Evolutionary conservation across 768 basidiomycete species (phyloP), one percentile per base, ranked within the genome.

Genomic region (Suillus occidentalis): DNA sequence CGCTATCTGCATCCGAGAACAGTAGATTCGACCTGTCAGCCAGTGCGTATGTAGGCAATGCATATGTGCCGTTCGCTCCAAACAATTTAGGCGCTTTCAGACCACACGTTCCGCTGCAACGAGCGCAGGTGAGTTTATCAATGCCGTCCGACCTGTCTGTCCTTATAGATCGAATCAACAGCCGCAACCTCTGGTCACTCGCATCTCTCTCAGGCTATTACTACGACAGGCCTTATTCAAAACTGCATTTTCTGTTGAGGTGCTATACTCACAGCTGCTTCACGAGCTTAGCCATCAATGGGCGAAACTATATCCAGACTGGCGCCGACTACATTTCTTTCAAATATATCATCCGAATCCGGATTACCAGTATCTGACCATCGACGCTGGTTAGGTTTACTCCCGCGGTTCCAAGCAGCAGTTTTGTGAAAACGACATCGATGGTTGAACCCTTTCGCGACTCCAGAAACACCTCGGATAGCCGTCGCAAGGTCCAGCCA

Each of bases 81-180:
- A 16, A 45, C 22, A 2, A 39, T 39, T 39, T 45, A 85, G 89
- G 60, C 88, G 91, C 18, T 91, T 94, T 69, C 91, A 94, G 72
- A 82, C 92, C 36, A 87, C 87, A 25, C 92, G 93, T 67, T 71
- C 79, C 60, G 80, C 82, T n/a, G 60, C 78, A 18, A 64, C 72
- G 3, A 81, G 84, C 39, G 85, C 87, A 0, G 72, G 78, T 2
- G 82, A 85, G 67, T 89, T 90, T 66, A 83, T 92, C 63, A 81
- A 86, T 36, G 77, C 83, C 6, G 87, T 93, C 69, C 83, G 84
- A 56, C 78, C 82, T 6, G 84, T 92, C 45, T 93, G 91, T 71
- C 91, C 91, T 5, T 94, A 91, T 80, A 89, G 87, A 73, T 78
- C 83, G 43, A 90, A 85, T 66, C 78, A 81, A 4, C 71, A 71